Evolutionary conservation across 257 asterid genomes (phyloP).

Genomic region (Przewalskia tangutica): DNA sequence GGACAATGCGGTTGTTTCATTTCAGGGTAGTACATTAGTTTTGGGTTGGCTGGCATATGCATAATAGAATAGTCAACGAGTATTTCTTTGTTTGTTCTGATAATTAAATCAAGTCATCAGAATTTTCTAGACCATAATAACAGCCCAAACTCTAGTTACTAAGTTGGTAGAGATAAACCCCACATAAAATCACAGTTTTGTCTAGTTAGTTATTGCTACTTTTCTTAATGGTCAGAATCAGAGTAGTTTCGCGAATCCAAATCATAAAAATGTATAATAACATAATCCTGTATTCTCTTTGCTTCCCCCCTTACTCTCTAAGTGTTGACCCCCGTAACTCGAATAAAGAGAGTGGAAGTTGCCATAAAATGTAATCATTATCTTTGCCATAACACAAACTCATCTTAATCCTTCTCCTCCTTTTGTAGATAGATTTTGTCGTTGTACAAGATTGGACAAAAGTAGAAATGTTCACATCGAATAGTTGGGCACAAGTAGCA

Average conservation of each 20-base stretch:
- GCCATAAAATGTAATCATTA: neutral
- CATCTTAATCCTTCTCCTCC: neutral
- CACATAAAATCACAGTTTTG: neutral
- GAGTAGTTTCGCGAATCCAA: neutral
- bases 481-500: neutral
- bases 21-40: neutral
- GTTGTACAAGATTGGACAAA: neutral
- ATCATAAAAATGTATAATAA: neutral
- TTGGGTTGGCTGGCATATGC: neutral
- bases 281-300: neutral
- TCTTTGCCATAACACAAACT: neutral
- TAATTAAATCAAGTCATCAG: neutral
- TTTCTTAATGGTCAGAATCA: neutral
- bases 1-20: neutral
- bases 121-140: neutral
- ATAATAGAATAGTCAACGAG: neutral
- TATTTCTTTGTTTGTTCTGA: neutral
- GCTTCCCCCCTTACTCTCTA: neutral
- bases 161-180: neutral
- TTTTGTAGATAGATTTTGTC: neutral
- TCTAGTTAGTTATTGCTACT: neutral
- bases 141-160: neutral
- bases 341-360: neutral
- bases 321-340: neutral
- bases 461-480: neutral